Evolutionary conservation across 78 protist species (phyloP).

Genomic region (Dictyostelium purpureum): DNA sequence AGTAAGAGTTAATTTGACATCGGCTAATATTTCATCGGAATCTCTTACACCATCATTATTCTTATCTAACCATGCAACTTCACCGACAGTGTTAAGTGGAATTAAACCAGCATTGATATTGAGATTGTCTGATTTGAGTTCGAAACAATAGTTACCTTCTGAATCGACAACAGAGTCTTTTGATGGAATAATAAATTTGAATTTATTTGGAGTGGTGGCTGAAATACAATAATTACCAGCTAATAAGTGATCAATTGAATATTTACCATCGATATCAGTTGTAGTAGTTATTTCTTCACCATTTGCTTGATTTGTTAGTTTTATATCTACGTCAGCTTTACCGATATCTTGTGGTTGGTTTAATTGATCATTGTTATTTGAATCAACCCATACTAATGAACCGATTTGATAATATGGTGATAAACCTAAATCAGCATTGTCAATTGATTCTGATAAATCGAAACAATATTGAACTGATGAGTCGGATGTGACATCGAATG

Average conservation of each 20-base stretch:
- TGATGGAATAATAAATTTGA: neutral
- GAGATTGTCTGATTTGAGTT: neutral
- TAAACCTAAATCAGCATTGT: constrained; percentile 31
- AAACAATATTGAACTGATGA: neutral
- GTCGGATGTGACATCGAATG: constrained; percentile 3
- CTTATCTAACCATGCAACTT: neutral
- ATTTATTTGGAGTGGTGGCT: neutral
- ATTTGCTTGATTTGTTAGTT: neutral
- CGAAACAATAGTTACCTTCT: constrained; percentile 19
- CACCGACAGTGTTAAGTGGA: neutral
- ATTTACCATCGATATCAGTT: neutral
- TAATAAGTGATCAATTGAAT: neutral
- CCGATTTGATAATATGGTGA: constrained; percentile 26
- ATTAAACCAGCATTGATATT: neutral
- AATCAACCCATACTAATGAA: constrained; percentile 14
- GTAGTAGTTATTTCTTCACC: neutral
- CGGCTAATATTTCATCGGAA: neutral
- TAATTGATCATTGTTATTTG: neutral
- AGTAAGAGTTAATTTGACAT: neutral
- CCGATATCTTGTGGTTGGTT: neutral
- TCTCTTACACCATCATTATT: neutral
- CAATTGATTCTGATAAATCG: neutral
- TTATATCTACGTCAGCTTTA: neutral
- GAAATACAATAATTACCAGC: constrained; percentile 28
- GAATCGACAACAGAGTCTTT: neutral